Percentiles rank a stretch among this genome's conserved stretches.
These are phyloP conservation scores for Daphne laureola DNA, from an alignment of 441 rosid species.

Conservation along the genomic window DNA sequence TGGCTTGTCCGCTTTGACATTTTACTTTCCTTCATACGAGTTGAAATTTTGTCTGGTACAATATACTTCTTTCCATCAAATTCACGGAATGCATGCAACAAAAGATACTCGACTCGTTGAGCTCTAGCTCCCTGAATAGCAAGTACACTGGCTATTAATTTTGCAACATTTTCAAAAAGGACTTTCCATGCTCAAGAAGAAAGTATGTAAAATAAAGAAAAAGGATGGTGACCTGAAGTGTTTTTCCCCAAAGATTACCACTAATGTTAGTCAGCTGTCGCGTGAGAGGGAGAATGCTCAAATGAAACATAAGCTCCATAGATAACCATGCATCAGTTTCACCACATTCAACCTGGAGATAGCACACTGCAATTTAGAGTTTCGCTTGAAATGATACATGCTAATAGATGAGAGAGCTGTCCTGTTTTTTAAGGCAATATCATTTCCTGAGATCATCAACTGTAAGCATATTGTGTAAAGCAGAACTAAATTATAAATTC, in stretches of 20 bases:
- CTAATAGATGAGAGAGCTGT: too few species aligned
- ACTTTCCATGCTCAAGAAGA: conserved; percentile 2
- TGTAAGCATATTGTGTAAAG: too few species aligned
- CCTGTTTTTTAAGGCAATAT: too few species aligned
- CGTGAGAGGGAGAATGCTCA: conserved; percentile 94
- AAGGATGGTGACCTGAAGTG: conserved; percentile 73
- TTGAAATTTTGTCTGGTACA: conserved; percentile 81
- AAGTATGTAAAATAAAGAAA: conserved; percentile 6
- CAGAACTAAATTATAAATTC: too few species aligned
- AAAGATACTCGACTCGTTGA: conserved; percentile 87
- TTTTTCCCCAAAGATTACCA: conserved; percentile 97
- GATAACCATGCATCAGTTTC: conserved; percentile 99
- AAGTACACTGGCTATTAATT: conserved; percentile 9
- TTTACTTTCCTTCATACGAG: conserved; percentile 47
- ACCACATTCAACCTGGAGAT: conserved; percentile 78
- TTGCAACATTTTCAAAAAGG: not conserved
- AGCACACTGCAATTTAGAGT: conserved; percentile 9
- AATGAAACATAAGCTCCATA: conserved; percentile 97
- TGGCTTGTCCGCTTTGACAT: conserved; percentile 41
- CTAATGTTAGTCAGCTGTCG: conserved; percentile 96
- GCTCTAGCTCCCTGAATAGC: conserved; percentile 90
- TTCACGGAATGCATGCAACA: conserved; percentile 90
- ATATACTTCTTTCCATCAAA: conserved; percentile 85
- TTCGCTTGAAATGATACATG: too few species aligned
- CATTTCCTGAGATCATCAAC: too few species aligned